Percentiles rank a stretch among this genome's conserved stretches.
These are phyloP conservation scores for Hibiscus trionum DNA, from an alignment of 345 rosid genomes.

Conservation along the genomic window DNA sequence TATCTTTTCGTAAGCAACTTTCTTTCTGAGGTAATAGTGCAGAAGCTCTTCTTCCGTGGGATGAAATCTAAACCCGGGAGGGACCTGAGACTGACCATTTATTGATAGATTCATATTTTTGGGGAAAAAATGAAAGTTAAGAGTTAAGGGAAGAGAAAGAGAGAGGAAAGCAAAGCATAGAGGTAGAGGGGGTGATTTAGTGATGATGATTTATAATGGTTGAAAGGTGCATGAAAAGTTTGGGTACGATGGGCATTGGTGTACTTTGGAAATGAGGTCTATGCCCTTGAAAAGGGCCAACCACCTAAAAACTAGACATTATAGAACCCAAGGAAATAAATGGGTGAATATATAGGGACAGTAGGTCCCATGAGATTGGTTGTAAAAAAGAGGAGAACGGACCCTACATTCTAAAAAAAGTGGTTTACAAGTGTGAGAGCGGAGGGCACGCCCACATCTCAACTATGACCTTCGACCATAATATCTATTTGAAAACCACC, in stretches of 20 bases:
- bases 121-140: not conserved
- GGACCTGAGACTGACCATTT: conserved; percentile 90
- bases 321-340: not conserved
- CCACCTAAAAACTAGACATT: conserved; percentile 29
- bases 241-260: conserved; percentile 29
- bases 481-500: conserved; percentile 44
- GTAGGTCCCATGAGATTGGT: conserved; percentile 22
- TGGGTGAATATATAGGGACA: not conserved
- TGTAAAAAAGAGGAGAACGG: not conserved
- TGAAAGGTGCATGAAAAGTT: conserved; percentile 40
- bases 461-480: conserved; percentile 63
- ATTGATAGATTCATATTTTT: conserved; percentile 63
- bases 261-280: conserved; percentile 37
- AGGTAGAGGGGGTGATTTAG: conserved; percentile 22
- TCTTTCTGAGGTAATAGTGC: conserved; percentile 86
- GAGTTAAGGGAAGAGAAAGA: not conserved
- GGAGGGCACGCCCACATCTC: conserved; percentile 44
- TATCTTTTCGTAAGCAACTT: conserved; percentile 68
- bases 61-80: conserved; percentile 96
- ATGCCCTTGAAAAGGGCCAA: conserved; percentile 38
- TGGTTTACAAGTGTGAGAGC: conserved; percentile 17
- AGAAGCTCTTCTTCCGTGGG: conserved; percentile 98
- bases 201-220: conserved; percentile 58
- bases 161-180: not conserved
- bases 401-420: not conserved